These are phyloP conservation scores for Sonneratia caseolaris DNA, from an alignment of 345 rosid species.

Conservation along the genomic window DNA sequence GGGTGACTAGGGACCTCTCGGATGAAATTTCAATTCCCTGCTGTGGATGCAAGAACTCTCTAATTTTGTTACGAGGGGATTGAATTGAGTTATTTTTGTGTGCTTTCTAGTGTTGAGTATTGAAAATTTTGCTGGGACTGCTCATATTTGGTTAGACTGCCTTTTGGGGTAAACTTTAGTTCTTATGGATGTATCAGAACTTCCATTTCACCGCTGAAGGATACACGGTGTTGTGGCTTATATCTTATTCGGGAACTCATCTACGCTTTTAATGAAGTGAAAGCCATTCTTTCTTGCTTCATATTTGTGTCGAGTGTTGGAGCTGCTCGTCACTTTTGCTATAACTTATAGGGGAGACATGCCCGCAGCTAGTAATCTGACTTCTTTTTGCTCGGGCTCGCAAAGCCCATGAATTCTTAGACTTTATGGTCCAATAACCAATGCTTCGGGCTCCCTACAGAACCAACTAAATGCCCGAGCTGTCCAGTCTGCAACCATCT, in stretches of 20 bases:
- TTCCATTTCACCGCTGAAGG: not conserved
- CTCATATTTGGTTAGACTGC: not conserved
- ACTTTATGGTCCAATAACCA: too few relatives aligned
- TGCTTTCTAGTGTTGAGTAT: not conserved
- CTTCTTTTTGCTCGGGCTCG: too few relatives aligned
- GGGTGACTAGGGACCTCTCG: conserved; percentile 21
- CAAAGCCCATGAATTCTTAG: too few relatives aligned
- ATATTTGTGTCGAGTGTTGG: not conserved
- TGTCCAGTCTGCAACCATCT: too few relatives aligned
- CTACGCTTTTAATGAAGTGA: not conserved
- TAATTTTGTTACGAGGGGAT: not conserved
- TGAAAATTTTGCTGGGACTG: conserved; percentile 2
- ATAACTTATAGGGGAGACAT: too few relatives aligned
- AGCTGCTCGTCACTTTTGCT: too few relatives aligned
- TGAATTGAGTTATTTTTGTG: not conserved
- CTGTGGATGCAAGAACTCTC: not conserved
- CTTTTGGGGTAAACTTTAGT: not conserved
- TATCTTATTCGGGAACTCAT: not conserved
- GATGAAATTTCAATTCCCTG: not conserved
- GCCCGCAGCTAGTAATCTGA: too few relatives aligned
- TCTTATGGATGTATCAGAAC: not conserved
- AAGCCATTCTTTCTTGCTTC: not conserved
- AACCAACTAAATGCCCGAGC: too few relatives aligned
- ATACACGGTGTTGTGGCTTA: not conserved
- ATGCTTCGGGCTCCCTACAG: too few relatives aligned